Evolutionary conservation across 1,284 basidiomycete species (phyloP).

Genomic region (Farysia itapuensis): DNA sequence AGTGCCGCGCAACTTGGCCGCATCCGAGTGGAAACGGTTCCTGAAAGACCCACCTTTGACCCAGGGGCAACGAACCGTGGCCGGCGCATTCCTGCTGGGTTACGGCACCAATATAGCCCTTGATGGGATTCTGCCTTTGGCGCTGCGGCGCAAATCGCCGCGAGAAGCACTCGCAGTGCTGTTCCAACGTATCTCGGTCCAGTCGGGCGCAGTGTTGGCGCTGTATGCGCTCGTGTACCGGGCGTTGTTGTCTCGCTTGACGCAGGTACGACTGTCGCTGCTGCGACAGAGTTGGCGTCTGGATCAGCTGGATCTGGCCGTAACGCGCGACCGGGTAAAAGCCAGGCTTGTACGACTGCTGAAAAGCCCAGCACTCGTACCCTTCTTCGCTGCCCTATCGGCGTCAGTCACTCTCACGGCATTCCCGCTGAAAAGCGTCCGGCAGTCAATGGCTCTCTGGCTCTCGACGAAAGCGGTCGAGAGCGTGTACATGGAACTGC

Average conservation of each 20-base stretch:
- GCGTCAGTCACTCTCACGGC: conserved; percentile 16
- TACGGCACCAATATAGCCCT: conserved; percentile 26
- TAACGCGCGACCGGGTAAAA: conserved; percentile 22
- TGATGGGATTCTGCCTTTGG: conserved; percentile 29
- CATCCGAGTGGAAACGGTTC: conserved; percentile 6
- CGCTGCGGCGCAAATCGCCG: conserved; percentile 32
- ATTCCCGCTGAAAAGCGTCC: conserved; percentile 20
- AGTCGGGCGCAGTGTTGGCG: conserved; percentile 21
- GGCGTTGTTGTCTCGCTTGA: conserved; percentile 15
- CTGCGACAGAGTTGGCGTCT: conserved; percentile 7
- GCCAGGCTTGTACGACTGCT: conserved; percentile 20
- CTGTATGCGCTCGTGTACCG: conserved; percentile 45
- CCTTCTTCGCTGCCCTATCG: conserved; percentile 19
- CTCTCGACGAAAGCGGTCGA: conserved; percentile 34
- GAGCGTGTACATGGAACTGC: conserved; percentile 20
- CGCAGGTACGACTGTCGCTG: conserved; percentile 12
- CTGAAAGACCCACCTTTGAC: conserved; percentile 21
- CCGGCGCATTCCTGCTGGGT: conserved; percentile 28
- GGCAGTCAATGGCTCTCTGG: conserved; percentile 30
- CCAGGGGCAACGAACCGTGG: conserved; percentile 14
- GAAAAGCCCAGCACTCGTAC: conserved; percentile 23
- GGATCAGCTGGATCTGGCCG: conserved; percentile 6
- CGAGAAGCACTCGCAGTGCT: conserved; percentile 17
- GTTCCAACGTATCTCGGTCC: conserved; percentile 22
- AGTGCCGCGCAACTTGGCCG: conserved; percentile 3